Evolutionary conservation across 106 monocot species (phyloP), one percentile per base, ranked within the genome.

Genomic region (Dioscorea zingiberensis): DNA sequence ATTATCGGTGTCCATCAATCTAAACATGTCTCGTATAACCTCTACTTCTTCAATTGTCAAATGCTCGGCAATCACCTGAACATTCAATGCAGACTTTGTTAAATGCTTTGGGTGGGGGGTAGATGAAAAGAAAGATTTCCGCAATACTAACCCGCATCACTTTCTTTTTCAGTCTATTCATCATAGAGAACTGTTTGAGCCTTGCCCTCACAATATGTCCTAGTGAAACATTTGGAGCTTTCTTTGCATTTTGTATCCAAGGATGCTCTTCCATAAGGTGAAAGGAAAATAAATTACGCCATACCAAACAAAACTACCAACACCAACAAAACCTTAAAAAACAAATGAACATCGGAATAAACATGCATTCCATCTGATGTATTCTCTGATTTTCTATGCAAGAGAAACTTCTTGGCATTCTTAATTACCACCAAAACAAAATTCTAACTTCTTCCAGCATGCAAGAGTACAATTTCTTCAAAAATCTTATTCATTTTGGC

Each of bases 101-200:
- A 18, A 48, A 13, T 27, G 38, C 10, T 38, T n/a, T n/a, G 0
- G 4, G 10, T 38, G 38, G 38, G 0, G 1, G 12, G 28, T 18
- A 54, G 28, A 58, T 1, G 11, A 21, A 25, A 21, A 46, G 3
- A 53, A 55, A 28, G 11, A 54, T 47, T 11, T 25, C 44, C 45
- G 25, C 10, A 19, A 59, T 47, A 78, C 85, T 64, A 25, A 89
- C 90, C 62, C 80, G 67, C 80, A 90, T 74, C 21, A 77, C 90
- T 58, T 80, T 86, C 78, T 90, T 90, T 77, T 90, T 90, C 49
- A 90, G 76, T 73, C 73, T 86, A 47, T 90, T 86, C 90, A 90
- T 90, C 1, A 69, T 65, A 11, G 86, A 86, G 53, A 90, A 90
- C 53, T 86, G 90, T 62, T 83, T 86, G 22, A 90, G 77, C 48